Base-by-base conservation (phyloP, 441 rosid species). In the Rhodomyrtus psidioides region DNA sequence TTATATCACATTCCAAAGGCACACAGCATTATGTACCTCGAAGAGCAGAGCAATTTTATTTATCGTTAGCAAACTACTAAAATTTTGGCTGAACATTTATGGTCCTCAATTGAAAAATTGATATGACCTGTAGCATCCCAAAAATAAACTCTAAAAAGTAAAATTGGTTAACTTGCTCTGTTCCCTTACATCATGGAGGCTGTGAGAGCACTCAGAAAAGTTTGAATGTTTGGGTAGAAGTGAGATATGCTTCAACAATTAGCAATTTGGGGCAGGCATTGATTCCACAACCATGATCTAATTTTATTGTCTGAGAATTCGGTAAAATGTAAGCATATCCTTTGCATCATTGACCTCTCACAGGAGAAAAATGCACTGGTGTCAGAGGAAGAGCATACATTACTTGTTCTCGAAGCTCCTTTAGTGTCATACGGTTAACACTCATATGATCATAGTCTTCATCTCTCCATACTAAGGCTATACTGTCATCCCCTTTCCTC, bases 391-490 rank as follows among this genome's bases (percentile, higher is more conserved):
- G 83, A 82, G 28, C 96, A 79, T 95, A 96, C 97, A 91, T 95
- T 87, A 94, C 98, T 95, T 88, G 94, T 82, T 92, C 92, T 9
- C 97, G 94, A 39, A 97, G 91, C 87, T 95, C 91, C 88, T 90
- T 93, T 28, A 95, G 60, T 28, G 96, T 95, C 96, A 94, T 81
- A 44, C 27, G 82, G 46, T 89, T 93, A 85, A 94, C 85, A 51
- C 81, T 87, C 51, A 92, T 90, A 83, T 92, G 90, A 89, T 93
- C 96, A 88, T 42, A 84, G 46, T 92, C 89, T 93, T 96, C 98
- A 74, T 94, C 93, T 83, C 95, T 91, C 98, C 98, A 97, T 60
- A 94, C 92, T 86, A 95, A 19, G 59, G 98, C 98, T 87, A 91
- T 65, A 83, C 91, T 87, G 55, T 91, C 86, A 86, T 95, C 95